Evolutionary conservation across 2,329 filamentous ascomycete genomes (phyloP).

Genomic region (Talaromyces islandicus): DNA sequence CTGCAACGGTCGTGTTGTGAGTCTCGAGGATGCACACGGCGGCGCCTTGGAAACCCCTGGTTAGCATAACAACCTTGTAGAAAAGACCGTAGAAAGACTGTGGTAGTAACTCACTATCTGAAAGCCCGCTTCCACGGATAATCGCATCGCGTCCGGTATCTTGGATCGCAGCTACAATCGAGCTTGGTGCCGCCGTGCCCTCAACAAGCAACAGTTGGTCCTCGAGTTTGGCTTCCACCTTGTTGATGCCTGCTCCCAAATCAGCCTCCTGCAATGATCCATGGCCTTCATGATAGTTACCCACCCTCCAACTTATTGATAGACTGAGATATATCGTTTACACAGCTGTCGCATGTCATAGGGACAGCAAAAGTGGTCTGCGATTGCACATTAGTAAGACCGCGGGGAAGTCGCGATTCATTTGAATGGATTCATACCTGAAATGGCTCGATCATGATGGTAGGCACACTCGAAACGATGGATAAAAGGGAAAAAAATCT

Average conservation of each 20-base stretch:
- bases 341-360: conserved; percentile 82
- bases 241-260: conserved; percentile 60
- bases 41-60: conserved; percentile 18
- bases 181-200: conserved; percentile 82
- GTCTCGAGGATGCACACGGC: conserved; percentile 94
- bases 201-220: conserved; percentile 79
- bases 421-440: conserved; percentile 28
- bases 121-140: conserved; percentile 76
- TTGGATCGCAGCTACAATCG: conserved; percentile 84
- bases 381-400: conserved; percentile 14
- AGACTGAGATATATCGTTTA: conserved; percentile 76
- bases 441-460: conserved; percentile 41
- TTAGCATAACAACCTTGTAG: neutral
- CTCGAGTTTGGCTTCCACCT: conserved; percentile 74
- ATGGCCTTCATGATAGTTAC: conserved; percentile 4
- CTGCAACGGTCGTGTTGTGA: conserved; percentile 53
- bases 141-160: conserved; percentile 89
- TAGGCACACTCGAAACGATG: neutral
- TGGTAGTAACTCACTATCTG: conserved; percentile 58
- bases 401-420: neutral
- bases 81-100: neutral
- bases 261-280: neutral
- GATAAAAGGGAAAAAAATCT: neutral
- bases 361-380: conserved; percentile 94
- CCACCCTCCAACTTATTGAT: conserved; percentile 66